Evolutionary conservation across 1,284 basidiomycete species (phyloP).

Genomic region (Ustanciosporium gigantosporum): DNA sequence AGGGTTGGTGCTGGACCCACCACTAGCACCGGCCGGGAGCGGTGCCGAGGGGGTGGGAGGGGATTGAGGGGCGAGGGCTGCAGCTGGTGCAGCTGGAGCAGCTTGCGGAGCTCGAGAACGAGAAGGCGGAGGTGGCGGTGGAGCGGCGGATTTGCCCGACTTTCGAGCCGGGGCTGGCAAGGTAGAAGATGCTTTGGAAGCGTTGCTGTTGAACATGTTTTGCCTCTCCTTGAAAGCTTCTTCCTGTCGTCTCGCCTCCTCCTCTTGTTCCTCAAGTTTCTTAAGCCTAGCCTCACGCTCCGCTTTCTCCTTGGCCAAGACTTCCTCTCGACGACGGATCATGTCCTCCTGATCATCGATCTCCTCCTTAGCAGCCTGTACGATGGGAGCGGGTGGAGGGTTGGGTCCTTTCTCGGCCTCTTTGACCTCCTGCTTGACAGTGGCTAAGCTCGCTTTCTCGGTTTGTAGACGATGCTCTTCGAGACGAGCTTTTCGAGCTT

Average conservation of each 20-base stretch:
- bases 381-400: constrained; percentile 38
- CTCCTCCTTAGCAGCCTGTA: constrained; percentile 51
- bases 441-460: constrained; percentile 37
- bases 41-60: constrained; percentile 13
- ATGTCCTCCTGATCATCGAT: constrained; percentile 48
- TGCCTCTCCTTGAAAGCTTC: constrained; percentile 54
- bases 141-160: constrained; percentile 22
- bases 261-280: constrained; percentile 54
- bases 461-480: constrained; percentile 51
- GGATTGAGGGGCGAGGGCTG: constrained; percentile 11
- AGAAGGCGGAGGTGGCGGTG: constrained; percentile 34
- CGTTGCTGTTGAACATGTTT: constrained; percentile 33
- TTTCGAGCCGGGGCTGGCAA: constrained; percentile 49
- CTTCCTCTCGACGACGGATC: constrained; percentile 52
- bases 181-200: constrained; percentile 1
- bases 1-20: constrained; percentile 45
- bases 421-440: constrained; percentile 47
- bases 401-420: constrained; percentile 32
- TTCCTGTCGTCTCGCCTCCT: constrained; percentile 48
- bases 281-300: constrained; percentile 48
- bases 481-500: constrained; percentile 52
- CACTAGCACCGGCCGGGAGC: constrained; percentile 11
- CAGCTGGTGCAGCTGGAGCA: constrained; percentile 35
- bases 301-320: constrained; percentile 53
- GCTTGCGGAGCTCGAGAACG: constrained; percentile 31